Percentiles rank a stretch among this genome's conserved stretches.
These are phyloP conservation scores for Angomonas desouzai DNA, from an alignment of 208 protist species.

Conservation along the genomic window DNA sequence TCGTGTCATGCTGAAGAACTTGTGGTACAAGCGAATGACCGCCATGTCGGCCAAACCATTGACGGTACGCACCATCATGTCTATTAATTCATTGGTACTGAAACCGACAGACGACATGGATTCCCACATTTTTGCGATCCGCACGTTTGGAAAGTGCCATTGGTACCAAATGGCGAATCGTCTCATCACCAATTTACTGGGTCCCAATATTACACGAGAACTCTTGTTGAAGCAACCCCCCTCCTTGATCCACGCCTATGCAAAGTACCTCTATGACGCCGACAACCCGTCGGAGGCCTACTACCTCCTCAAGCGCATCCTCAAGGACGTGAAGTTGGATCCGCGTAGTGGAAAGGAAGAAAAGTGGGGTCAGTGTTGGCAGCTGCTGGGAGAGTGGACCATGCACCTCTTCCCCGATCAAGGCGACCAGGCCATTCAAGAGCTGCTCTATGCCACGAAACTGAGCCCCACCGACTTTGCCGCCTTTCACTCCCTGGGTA, in stretches of 20 bases:
- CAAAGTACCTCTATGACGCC: conserved; percentile 67
- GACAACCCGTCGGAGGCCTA: conserved; percentile 62
- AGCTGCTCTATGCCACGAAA: conserved; percentile 62
- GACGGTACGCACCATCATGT: conserved; percentile 93
- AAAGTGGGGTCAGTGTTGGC: conserved; percentile 79
- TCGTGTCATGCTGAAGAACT: conserved; percentile 50
- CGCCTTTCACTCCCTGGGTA: conserved; percentile 84
- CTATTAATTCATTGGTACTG: conserved; percentile 95
- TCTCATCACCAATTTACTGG: conserved; percentile 59
- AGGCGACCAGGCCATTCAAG: conserved; percentile 74
- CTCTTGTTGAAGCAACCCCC: conserved; percentile 63
- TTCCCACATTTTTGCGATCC: conserved; percentile 96
- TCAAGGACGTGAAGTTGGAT: conserved; percentile 42
- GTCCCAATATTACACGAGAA: conserved; percentile 24
- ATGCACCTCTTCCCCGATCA: conserved; percentile 74
- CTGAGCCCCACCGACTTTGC: conserved; percentile 68
- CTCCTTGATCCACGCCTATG: conserved; percentile 85
- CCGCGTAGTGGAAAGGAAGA: conserved; percentile 37
- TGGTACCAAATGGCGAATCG: conserved; percentile 72
- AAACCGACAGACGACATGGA: conserved; percentile 87
- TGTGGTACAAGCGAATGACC: conserved; percentile 89
- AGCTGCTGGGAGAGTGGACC: conserved; percentile 86
- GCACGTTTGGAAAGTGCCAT: conserved; percentile 78
- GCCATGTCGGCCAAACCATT: conserved; percentile 88
- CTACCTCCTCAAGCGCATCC: conserved; percentile 55